These are phyloP conservation scores for Hericium rajendrae DNA, from an alignment of 768 basidiomycete species.

Conservation along the genomic window DNA sequence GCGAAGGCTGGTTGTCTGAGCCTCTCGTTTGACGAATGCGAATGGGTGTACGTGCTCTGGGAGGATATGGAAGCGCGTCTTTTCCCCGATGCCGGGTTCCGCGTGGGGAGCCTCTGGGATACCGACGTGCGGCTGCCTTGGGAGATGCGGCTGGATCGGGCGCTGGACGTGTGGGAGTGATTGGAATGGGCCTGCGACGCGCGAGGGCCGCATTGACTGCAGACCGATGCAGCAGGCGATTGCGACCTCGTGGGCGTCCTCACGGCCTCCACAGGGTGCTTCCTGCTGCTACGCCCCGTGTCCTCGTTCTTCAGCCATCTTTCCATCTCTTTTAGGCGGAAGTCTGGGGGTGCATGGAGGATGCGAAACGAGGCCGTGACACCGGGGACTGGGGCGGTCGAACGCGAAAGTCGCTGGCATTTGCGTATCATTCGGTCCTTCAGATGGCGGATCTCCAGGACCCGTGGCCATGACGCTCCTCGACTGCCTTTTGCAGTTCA, in stretches of 20 bases:
- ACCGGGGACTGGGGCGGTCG: conserved; percentile 28
- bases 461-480: conserved; percentile 53
- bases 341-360: conserved; percentile 59
- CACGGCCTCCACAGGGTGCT: conserved; percentile 2
- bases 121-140: not conserved
- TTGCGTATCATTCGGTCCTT: conserved; percentile 81
- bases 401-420: conserved; percentile 53
- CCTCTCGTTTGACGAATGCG: conserved; percentile 6
- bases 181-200: not conserved
- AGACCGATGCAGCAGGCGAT: not conserved
- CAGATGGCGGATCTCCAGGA: conserved; percentile 65
- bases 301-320: conserved; percentile 56
- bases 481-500: conserved; percentile 48
- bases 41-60: conserved; percentile 12
- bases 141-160: conserved; percentile 4
- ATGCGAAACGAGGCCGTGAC: conserved; percentile 48
- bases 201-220: not conserved
- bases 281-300: not conserved
- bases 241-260: conserved; percentile 25
- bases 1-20: conserved; percentile 3
- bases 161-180: conserved; percentile 13
- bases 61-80: conserved; percentile 9
- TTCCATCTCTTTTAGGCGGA: conserved; percentile 71
- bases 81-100: not conserved
- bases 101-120: conserved; percentile 1